Evolutionary conservation across 768 basidiomycete genomes (phyloP).

Genomic region (Neoboletus subvelutipes): DNA sequence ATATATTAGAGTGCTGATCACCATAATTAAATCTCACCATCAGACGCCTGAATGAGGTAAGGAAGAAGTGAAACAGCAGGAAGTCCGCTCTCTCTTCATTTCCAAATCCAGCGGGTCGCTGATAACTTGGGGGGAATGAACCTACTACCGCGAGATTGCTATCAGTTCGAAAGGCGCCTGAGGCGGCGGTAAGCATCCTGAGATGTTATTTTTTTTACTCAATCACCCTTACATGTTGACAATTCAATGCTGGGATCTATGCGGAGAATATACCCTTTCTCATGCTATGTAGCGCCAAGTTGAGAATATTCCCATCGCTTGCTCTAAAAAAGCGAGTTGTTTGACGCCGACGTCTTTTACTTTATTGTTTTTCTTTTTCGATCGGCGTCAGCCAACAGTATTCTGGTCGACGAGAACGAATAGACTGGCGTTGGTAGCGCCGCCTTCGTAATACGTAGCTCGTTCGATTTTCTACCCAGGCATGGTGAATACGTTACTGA

Average conservation of each 20-base stretch:
- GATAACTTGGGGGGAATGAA: not conserved
- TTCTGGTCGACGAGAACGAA: not conserved
- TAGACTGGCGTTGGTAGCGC: not conserved
- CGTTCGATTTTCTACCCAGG: not conserved
- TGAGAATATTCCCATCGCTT: constrained; percentile 11
- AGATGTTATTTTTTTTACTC: constrained; percentile 3
- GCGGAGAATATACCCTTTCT: not conserved
- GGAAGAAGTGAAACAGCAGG: not conserved
- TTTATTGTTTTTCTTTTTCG: not conserved
- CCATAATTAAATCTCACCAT: constrained; percentile 3
- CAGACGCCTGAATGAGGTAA: constrained; percentile 7
- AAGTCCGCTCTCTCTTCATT: not conserved
- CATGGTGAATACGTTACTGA: not conserved
- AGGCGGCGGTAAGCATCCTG: not conserved
- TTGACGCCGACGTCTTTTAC: not conserved
- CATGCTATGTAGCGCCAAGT: constrained; percentile 12
- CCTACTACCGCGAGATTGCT: not conserved
- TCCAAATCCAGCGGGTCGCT: not conserved
- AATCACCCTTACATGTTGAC: not conserved
- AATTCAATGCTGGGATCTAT: not conserved
- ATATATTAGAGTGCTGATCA: constrained; percentile 6
- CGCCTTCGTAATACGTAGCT: not conserved
- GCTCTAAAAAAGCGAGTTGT: not conserved
- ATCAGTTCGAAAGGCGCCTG: not conserved
- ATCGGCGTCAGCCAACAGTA: not conserved